Conservation (phyloP, 805 yeast species). For the Lachancea fermentati region DNA sequence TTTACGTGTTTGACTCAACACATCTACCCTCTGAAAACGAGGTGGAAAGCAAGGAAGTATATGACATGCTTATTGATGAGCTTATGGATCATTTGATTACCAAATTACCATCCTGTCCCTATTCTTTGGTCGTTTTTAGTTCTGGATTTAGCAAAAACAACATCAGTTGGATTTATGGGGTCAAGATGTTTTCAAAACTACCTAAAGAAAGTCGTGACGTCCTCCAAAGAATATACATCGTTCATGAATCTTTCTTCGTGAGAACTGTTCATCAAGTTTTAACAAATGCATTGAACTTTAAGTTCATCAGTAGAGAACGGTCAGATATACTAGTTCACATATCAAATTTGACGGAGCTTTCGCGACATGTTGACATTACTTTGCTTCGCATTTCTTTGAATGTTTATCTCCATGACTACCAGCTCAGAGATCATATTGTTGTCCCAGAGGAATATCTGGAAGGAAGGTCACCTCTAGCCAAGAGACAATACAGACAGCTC, state of each 20-base stretch:
- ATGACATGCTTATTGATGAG: constrained; percentile 39
- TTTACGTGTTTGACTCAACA: constrained; percentile 79
- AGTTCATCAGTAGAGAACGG: constrained; percentile 30
- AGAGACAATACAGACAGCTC: constrained; percentile 33
- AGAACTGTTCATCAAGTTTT: constrained; percentile 70
- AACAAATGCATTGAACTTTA: constrained; percentile 52
- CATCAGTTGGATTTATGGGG: constrained; percentile 64
- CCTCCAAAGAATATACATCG: constrained; percentile 62
- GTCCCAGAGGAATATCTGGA: constrained; percentile 39
- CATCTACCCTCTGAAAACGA: constrained; percentile 59
- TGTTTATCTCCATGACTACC: constrained; percentile 64
- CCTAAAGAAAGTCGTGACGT: constrained; percentile 50
- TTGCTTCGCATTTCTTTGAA: constrained; percentile 67
- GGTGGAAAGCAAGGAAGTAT: constrained; percentile 34
- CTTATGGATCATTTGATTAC: constrained; percentile 53
- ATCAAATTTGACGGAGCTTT: constrained; percentile 45
- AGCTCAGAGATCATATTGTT: constrained; percentile 43
- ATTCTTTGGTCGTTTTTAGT: constrained; percentile 69
- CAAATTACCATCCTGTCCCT: constrained; percentile 55
- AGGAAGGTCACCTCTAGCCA: constrained; percentile 24
- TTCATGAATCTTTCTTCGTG: constrained; percentile 88
- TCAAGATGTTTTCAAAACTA: constrained; percentile 51
- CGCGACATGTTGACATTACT: constrained; percentile 66
- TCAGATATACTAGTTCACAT: constrained; percentile 37
- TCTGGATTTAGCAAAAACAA: constrained; percentile 61